Evolutionary conservation across 305 asterid species (phyloP).

Genomic region (Plantago lanceolata): DNA sequence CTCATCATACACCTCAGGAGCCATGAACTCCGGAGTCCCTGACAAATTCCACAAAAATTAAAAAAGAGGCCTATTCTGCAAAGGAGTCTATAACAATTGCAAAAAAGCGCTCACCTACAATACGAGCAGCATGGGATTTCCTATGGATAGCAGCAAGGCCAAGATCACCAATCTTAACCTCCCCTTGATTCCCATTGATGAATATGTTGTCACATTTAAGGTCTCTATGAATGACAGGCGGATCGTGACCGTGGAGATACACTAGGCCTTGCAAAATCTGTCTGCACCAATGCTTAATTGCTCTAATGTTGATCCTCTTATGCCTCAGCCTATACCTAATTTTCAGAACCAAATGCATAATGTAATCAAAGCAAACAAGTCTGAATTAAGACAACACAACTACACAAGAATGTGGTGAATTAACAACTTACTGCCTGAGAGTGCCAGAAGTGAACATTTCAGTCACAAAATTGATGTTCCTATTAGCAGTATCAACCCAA

Average conservation of each 20-base stretch:
- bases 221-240: slow-evolving; percentile 80
- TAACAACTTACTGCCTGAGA: slow-evolving; percentile 74
- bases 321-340: slow-evolving; percentile 73
- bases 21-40: slow-evolving; percentile 88
- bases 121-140: slow-evolving; percentile 67
- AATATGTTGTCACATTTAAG: slow-evolving; percentile 84
- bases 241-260: slow-evolving; percentile 73
- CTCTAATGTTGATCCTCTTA: slow-evolving; percentile 69
- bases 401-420: neutral
- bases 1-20: slow-evolving; percentile 77
- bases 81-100: neutral
- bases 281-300: slow-evolving; percentile 83
- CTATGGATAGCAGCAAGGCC: slow-evolving; percentile 79
- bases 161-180: slow-evolving; percentile 82
- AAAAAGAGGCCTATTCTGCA: neutral
- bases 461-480: slow-evolving; percentile 93
- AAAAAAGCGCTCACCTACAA: slow-evolving; percentile 50
- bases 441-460: slow-evolving; percentile 98
- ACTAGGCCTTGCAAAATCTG: slow-evolving; percentile 75
- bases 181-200: slow-evolving; percentile 80
- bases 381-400: neutral
- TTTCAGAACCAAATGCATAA: neutral
- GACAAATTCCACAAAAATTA: neutral
- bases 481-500: slow-evolving; percentile 80
- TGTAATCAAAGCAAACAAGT: neutral